Evolutionary conservation across 2,329 filamentous ascomycete species (phyloP).

Genomic region (Byssothecium circinans): DNA sequence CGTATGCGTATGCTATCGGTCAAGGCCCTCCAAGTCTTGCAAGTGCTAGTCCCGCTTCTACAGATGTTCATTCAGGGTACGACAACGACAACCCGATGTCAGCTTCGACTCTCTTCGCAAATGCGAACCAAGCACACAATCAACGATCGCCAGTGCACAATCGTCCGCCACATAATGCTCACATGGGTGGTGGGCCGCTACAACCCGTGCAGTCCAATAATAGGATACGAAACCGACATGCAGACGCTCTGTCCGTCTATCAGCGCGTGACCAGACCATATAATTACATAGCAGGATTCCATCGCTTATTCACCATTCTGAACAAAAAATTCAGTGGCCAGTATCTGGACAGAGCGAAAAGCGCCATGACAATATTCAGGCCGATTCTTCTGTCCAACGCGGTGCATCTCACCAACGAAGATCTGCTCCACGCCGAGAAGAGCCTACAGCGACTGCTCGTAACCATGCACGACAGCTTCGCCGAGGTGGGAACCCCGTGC

Average conservation of each 20-base stretch:
- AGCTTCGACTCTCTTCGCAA: conserved; percentile 38
- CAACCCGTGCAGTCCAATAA: conserved; percentile 40
- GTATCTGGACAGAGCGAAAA: conserved; percentile 80
- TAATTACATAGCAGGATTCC: conserved; percentile 86
- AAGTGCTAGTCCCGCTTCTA: conserved; percentile 59
- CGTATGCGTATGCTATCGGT: conserved; percentile 64
- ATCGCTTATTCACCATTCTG: conserved; percentile 80
- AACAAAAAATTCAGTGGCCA: conserved; percentile 75
- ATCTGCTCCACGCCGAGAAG: conserved; percentile 97
- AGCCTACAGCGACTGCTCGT: conserved; percentile 90
- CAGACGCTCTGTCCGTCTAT: conserved; percentile 77
- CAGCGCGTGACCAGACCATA: conserved; percentile 88
- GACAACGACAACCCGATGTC: conserved; percentile 47
- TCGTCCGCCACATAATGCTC: conserved; percentile 30
- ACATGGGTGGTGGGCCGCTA: conserved; percentile 31
- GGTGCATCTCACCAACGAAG: conserved; percentile 81
- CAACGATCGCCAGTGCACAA: conserved; percentile 32
- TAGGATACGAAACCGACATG: conserved; percentile 53
- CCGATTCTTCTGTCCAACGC: conserved; percentile 93
- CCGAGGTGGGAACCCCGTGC: conserved; percentile 84
- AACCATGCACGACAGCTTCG: conserved; percentile 90
- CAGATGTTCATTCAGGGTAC: conserved; percentile 43
- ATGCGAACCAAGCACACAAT: conserved; percentile 31
- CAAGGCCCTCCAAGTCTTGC: conserved; percentile 59
- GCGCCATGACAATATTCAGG: conserved; percentile 83